phyloP scores from a whole-genome alignment of 768 basidiomycete species.

The Leccinum olivaceopallidum region DNA sequence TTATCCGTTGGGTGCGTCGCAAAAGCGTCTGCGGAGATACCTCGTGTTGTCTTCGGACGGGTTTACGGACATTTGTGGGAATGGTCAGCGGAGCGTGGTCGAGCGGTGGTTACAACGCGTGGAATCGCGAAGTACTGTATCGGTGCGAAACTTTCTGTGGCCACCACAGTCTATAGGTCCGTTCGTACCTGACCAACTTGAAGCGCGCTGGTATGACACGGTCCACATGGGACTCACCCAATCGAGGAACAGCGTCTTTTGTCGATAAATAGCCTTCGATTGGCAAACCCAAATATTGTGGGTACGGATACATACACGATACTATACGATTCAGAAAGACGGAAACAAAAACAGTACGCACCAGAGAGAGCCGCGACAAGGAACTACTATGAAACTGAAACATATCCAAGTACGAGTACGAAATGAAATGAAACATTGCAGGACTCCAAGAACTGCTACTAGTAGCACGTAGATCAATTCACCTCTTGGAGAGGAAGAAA shows the following conservation, averaged over 20 bases:
- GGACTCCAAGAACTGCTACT: not conserved
- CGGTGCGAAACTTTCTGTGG: no score
- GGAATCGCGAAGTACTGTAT: slow-evolving; percentile 25
- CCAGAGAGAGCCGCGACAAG: not conserved
- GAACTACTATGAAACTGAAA: not conserved
- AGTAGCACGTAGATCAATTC: not conserved
- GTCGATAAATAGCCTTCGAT: not conserved
- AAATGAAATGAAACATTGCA: not conserved
- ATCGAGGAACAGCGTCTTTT: no score
- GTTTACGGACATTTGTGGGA: slow-evolving; percentile 59
- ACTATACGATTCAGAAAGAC: not conserved
- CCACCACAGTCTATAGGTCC: no score
- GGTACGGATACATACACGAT: not conserved
- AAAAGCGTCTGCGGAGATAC: slow-evolving; percentile 41
- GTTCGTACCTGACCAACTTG: no score
- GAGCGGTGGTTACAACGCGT: slow-evolving; percentile 53
- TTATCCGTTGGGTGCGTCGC: slow-evolving; percentile 42
- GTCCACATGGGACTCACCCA: no score
- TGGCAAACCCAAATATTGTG: not conserved
- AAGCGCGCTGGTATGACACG: no score
- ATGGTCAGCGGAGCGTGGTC: slow-evolving; percentile 47
- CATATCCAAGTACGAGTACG: not conserved
- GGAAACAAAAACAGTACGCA: no score
- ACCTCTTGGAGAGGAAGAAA: not conserved
- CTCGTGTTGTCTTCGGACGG: slow-evolving; percentile 69